A percentile compares a stretch with the other conserved stretches of the same genome.
phyloP scores from a whole-genome alignment of 371 early-diverging fungal species.

The Syncephalastrum monosporum region DNA sequence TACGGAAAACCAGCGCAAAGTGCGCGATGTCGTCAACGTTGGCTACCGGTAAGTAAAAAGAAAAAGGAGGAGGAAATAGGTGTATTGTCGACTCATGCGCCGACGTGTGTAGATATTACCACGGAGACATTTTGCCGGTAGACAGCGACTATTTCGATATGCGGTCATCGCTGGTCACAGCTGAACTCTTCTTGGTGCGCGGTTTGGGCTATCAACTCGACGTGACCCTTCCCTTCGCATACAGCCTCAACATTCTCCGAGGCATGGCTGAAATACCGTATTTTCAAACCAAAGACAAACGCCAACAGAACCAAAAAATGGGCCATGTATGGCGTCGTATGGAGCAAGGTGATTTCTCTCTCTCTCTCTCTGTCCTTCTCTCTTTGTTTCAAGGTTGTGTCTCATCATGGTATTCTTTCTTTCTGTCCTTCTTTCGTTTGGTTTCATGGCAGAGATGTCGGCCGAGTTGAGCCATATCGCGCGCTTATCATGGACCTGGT shows the following conservation, averaged over 20 bases:
- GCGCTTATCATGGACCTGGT: slow-evolving; percentile 40
- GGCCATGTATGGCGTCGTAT: slow-evolving; percentile 30
- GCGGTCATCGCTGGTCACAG: slow-evolving; percentile 44
- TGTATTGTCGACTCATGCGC: neutral
- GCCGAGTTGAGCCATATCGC: slow-evolving; percentile 42
- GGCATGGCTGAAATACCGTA: slow-evolving; percentile 39
- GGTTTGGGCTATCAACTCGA: slow-evolving; percentile 49
- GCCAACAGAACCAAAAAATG: slow-evolving; percentile 11
- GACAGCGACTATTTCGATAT: slow-evolving; percentile 41
- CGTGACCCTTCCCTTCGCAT: slow-evolving; percentile 47
- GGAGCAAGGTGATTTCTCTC: slow-evolving; percentile 20
- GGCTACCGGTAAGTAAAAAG: slow-evolving; percentile 40
- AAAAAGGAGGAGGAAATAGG: neutral
- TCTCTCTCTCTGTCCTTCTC: neutral
- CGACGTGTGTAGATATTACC: slow-evolving; percentile 28
- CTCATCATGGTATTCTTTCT: neutral
- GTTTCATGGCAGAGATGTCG: slow-evolving; percentile 29
- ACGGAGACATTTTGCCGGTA: slow-evolving; percentile 23
- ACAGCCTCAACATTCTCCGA: slow-evolving; percentile 41
- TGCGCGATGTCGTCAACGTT: slow-evolving; percentile 60
- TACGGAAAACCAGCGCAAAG: slow-evolving; percentile 55
- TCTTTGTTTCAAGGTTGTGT: neutral
- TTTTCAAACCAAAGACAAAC: slow-evolving; percentile 8
- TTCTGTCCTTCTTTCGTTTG: neutral
- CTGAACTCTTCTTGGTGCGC: slow-evolving; percentile 45